Evolutionary conservation across 2,329 filamentous ascomycete genomes (phyloP), one percentile per base, ranked within the genome.

Genomic region (Trichoderma endophyticum): DNA sequence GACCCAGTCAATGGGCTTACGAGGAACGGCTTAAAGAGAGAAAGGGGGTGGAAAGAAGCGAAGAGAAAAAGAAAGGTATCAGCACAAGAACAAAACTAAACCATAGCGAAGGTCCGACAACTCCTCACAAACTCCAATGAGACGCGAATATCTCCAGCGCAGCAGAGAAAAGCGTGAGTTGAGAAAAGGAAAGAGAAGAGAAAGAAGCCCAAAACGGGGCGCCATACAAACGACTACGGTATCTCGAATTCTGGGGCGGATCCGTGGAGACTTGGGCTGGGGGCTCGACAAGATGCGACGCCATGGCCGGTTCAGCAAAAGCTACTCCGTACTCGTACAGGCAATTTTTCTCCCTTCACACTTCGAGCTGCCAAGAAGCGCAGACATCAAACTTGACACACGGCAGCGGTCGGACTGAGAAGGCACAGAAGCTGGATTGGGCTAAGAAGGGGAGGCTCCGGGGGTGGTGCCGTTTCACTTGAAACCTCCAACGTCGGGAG

Each of bases 1-100:
- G 77, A 76, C 83, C 84, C 84, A 86, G 75, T 86, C 84, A 85
- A 86, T 85, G 84, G 84, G 74, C 75, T 74, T 74, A 73, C 21
- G 15, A 54, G 32, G 11, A 57, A 54, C 21, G 21, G 7, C 24
- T 5, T 71, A 77, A 78, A 77, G 72, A 77, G 78, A 76, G 77
- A 78, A 77, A 15, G 36, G 21, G 15, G 54, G 54, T 18, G 15
- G 30, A 60, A 39, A 26, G 36, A 63, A 63, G 18, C 60, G 34
- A 63, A 63, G 60, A 51, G 24, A 79, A 65, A 64, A 74, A 32
- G 28, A 36, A 60, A 59, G 24, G 48, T 64, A 73, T 59, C 28
- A 57, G 57, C 57, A 71, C 63, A 68, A 74, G 68, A 60, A 71
- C 69, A 71, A 71, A 36, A 74, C 64, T 63, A 72, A 73, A 73